Evolutionary conservation across 305 asterid genomes (phyloP).

Genomic region (Andrographis paniculata): DNA sequence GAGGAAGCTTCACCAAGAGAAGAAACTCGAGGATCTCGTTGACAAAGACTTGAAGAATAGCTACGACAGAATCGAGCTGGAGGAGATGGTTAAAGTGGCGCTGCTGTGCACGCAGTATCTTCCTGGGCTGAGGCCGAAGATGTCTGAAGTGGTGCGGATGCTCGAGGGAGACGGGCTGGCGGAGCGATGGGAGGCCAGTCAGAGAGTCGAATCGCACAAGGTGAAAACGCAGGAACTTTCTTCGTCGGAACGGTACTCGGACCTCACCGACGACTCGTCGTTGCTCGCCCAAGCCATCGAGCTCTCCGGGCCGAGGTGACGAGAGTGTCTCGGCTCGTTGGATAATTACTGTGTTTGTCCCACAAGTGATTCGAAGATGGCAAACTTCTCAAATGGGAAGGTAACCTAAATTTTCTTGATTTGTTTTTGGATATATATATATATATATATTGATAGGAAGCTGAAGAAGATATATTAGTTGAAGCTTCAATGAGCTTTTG

Average conservation of each 20-base stretch:
- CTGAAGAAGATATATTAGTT: too few species aligned
- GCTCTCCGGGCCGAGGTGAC: conserved; percentile 92
- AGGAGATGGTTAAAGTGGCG: conserved; percentile 89
- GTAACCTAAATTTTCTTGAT: conserved; percentile 9
- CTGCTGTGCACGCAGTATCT: conserved; percentile 73
- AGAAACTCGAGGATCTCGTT: conserved; percentile 59
- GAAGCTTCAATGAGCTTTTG: conserved; percentile 19
- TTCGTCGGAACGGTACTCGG: conserved; percentile 79
- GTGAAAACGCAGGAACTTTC: conserved; percentile 51
- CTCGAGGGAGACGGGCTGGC: conserved; percentile 95
- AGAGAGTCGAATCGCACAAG: conserved; percentile 54
- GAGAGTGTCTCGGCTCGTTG: not conserved
- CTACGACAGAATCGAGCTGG: conserved; percentile 74
- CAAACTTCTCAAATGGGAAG: conserved; percentile 29
- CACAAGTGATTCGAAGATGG: not conserved
- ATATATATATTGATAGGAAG: too few species aligned
- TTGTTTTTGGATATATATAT: too few species aligned
- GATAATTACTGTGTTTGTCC: not conserved
- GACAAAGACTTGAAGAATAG: conserved; percentile 60
- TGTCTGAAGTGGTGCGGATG: conserved; percentile 96
- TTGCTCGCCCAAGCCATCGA: conserved; percentile 85
- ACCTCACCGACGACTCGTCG: conserved; percentile 84
- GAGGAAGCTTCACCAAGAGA: conserved; percentile 73
- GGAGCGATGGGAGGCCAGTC: conserved; percentile 94
- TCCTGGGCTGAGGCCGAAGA: conserved; percentile 76